Evolutionary conservation across 495 filamentous ascomycete species (phyloP), one percentile per base, ranked within the genome.

Genomic region (Penicillium flavigenum): DNA sequence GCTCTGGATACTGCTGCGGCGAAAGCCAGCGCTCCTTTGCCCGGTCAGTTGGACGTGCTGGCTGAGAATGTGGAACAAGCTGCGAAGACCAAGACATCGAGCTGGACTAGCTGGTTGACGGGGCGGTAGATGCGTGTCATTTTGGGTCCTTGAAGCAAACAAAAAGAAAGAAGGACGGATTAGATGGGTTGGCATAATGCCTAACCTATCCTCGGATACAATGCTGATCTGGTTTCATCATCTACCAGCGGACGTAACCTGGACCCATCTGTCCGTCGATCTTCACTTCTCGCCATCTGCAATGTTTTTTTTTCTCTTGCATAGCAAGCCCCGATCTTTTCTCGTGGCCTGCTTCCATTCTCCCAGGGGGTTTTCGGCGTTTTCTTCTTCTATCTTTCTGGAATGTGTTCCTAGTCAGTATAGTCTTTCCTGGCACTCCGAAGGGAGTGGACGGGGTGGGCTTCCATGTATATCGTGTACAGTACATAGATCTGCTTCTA

Each of bases 61-160:
- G 77, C 73, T 1, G 65, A 73, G 56, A 78, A 77, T 56, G 76
- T 65, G 22, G 77, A 76, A 51, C 57, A 52, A 4, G 71, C 69
- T 29, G 68, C 69, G 14, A 76, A 76, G 63, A 63, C 73, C 59
- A 72, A 66, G 43, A 64, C 71, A 14, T 65, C 66, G 59, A 69
- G 77, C 54, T 79, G 77, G 77, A 72, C 64, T 54, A 73, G 71
- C 59, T 78, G 77, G 76, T 55, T 77, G 47, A 76, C 72, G 38
- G 70, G 74, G 19, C 74, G 72, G 64, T 78, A 60, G 65, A 63
- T 47, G 22, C 26, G 17, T n/a, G 20, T 6, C 5, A 47, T 16
- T 3, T 20, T 27, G n/a, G 22, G 31, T 17, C 43, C 19, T n/a
- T 10, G 16, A 26, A 20, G 52, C 34, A 55, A 55, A 34, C 22